Conservation (phyloP, 257 asterid species). For the Coffea canephora region DNA sequence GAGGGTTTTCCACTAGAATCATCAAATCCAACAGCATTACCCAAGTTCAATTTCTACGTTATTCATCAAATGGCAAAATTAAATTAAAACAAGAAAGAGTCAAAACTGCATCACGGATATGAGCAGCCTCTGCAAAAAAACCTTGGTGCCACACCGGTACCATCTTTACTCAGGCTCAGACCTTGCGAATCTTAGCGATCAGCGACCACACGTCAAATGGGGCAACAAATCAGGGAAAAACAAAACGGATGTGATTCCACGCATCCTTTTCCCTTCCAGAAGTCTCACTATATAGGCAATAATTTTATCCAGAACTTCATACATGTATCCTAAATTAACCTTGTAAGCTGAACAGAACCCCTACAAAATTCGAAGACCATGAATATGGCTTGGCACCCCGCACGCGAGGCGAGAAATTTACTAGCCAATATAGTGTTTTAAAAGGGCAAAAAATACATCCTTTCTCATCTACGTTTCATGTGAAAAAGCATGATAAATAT, state of each 20-base stretch:
- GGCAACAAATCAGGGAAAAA: neutral
- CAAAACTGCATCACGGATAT: neutral
- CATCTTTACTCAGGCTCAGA: neutral
- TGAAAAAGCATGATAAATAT: neutral
- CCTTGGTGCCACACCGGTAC: neutral
- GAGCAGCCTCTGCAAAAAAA: neutral
- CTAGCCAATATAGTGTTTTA: conserved; percentile 11
- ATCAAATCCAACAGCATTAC: neutral
- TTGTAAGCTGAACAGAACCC: neutral
- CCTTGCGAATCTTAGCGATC: neutral
- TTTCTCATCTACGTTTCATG: conserved; percentile 16
- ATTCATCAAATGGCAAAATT: neutral
- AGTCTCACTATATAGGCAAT: neutral
- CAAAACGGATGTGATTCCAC: neutral
- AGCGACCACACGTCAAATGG: neutral
- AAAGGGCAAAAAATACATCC: conserved; percentile 6
- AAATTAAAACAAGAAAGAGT: no score
- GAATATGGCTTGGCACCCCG: conserved; percentile 9
- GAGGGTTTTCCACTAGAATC: neutral
- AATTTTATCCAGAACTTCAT: neutral
- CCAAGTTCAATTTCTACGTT: neutral
- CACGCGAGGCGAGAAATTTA: neutral
- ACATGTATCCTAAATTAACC: conserved; percentile 16
- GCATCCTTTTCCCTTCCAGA: neutral
- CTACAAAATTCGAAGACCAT: conserved; percentile 38